Percentiles rank a stretch among this genome's conserved stretches.
phyloP scores from a whole-genome alignment of 257 asterid species.

The Rubia yunnanensis region DNA sequence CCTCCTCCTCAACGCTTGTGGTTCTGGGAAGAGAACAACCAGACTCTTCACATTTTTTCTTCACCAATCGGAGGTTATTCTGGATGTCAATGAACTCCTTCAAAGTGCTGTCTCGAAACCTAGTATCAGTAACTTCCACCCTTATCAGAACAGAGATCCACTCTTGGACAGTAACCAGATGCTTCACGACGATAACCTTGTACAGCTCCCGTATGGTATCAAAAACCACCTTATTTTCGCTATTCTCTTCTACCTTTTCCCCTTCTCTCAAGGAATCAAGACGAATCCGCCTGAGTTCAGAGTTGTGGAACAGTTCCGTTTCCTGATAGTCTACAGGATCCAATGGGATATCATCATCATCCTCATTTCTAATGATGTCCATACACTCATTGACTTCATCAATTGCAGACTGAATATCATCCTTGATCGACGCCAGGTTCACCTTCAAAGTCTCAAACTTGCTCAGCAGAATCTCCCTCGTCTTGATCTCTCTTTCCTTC shows the following conservation, averaged over 20 bases:
- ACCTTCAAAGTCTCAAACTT: conserved; percentile 49
- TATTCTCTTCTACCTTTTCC: conserved; percentile 52
- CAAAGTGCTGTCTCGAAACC: conserved; percentile 66
- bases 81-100: conserved; percentile 72
- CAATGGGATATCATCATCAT: conserved; percentile 40
- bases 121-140: conserved; percentile 54
- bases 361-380: conserved; percentile 45
- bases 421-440: conserved; percentile 43
- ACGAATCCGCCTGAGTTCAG: conserved; percentile 73
- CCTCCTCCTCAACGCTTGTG: conserved; percentile 51
- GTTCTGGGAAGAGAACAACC: conserved; percentile 48
- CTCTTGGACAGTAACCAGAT: conserved; percentile 65
- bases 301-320: conserved; percentile 56
- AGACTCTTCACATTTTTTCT: conserved; percentile 62
- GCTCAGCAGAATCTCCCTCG: conserved; percentile 59
- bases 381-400: conserved; percentile 68
- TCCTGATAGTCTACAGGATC: conserved; percentile 49
- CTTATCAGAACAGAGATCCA: conserved; percentile 73
- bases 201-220: conserved; percentile 81
- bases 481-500: conserved; percentile 61
- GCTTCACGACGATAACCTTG: conserved; percentile 79
- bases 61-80: conserved; percentile 51
- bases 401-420: conserved; percentile 49
- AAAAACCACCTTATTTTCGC: conserved; percentile 65
- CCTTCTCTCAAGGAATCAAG: conserved; percentile 68